Evolutionary conservation across 2,329 filamentous ascomycete species (phyloP).

Genomic region (Aschersonia sp.): DNA sequence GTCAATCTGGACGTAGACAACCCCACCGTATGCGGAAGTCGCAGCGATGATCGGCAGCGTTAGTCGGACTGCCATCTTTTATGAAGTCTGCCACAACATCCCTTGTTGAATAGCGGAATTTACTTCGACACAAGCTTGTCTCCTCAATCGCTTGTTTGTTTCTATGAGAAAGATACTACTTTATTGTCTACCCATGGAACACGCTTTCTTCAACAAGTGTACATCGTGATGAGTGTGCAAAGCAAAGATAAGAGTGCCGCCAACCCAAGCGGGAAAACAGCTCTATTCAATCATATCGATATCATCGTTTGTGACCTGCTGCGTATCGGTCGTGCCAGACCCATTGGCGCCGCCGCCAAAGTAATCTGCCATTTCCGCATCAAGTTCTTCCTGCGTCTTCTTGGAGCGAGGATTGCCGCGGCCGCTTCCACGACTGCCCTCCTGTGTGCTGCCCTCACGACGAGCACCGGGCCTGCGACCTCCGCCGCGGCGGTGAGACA

Average conservation of each 20-base stretch:
- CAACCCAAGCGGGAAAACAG: not conserved
- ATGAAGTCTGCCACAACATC: too few relatives aligned
- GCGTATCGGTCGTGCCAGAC: constrained; percentile 22
- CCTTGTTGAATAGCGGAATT: too few relatives aligned
- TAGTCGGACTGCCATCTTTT: too few relatives aligned
- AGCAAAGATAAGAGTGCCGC: too few relatives aligned
- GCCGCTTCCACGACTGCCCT: constrained; percentile 20
- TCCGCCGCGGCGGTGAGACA: constrained; percentile 35
- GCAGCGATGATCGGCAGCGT: too few relatives aligned
- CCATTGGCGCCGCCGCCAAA: constrained; percentile 41
- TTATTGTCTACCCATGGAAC: too few relatives aligned
- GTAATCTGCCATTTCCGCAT: constrained; percentile 96
- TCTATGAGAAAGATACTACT: too few relatives aligned
- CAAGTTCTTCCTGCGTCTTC: constrained; percentile 85
- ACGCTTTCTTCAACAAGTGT: too few relatives aligned
- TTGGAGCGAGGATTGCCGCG: constrained; percentile 41
- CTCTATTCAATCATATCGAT: constrained; percentile 56
- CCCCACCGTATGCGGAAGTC: too few relatives aligned
- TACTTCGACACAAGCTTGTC: too few relatives aligned
- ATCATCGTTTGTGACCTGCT: constrained; percentile 31
- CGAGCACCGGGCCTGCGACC: constrained; percentile 35
- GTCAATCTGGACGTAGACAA: too few relatives aligned
- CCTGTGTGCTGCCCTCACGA: constrained; percentile 22
- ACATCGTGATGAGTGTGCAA: not conserved
- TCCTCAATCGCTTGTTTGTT: too few relatives aligned